Evolutionary conservation across 257 asterid genomes (phyloP).

Genomic region (Pogostemon cablin): DNA sequence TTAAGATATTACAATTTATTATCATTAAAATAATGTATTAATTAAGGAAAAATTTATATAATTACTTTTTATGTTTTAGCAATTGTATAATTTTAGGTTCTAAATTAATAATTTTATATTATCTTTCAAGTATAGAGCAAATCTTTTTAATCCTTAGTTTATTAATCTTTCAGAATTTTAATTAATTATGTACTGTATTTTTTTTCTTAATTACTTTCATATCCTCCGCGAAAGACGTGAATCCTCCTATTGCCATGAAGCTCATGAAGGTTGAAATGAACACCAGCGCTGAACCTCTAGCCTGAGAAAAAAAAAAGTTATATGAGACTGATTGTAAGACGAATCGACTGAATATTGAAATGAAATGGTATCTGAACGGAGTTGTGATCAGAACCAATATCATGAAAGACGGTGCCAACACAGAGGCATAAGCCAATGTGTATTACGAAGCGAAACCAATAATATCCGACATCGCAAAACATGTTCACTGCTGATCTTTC

Average conservation of each 20-base stretch:
- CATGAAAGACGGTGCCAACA: conserved; percentile 43
- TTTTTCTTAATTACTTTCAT: conserved; percentile 42
- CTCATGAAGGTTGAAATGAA: conserved; percentile 52
- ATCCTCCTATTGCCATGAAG: conserved; percentile 58
- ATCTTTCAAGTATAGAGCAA: too few species aligned
- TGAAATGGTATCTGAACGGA: conserved; percentile 42
- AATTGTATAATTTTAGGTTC: too few species aligned
- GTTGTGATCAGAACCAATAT: conserved; percentile 41
- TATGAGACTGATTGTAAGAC: too few species aligned
- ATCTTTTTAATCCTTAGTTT: too few species aligned
- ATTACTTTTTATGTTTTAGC: too few species aligned
- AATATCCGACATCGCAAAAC: conserved; percentile 54
- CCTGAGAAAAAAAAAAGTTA: conserved; percentile 24
- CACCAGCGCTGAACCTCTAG: conserved; percentile 49
- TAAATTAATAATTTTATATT: too few species aligned
- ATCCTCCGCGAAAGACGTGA: conserved; percentile 60
- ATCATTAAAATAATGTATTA: too few species aligned
- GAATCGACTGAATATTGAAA: too few species aligned
- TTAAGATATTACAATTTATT: too few species aligned
- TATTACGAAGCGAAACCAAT: conserved; percentile 54
- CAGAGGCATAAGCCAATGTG: conserved; percentile 43
- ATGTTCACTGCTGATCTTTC: conserved; percentile 47
- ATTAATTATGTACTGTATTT: too few species aligned
- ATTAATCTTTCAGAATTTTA: too few species aligned
- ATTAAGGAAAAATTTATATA: too few species aligned